Conservation (phyloP, 2,329 filamentous ascomycete genomes). For the Periconia sp. region DNA sequence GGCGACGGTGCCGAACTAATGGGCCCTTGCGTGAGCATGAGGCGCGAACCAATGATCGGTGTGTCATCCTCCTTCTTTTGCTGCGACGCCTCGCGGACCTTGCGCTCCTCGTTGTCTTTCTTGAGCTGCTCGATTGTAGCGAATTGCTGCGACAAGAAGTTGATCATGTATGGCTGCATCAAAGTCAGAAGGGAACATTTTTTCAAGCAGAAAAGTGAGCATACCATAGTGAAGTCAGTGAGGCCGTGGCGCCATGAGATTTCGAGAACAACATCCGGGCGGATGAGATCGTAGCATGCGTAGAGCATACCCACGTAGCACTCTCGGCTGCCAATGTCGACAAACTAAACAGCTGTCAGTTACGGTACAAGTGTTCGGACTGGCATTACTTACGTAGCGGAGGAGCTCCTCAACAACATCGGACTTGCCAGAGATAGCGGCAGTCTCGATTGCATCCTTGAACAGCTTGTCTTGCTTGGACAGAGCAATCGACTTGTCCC, state of each 20-base stretch:
- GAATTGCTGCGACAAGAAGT: slow-evolving; percentile 89
- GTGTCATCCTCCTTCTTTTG: slow-evolving; percentile 91
- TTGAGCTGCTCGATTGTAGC: slow-evolving; percentile 81
- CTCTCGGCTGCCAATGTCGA: slow-evolving; percentile 97
- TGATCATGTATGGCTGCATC: slow-evolving; percentile 88
- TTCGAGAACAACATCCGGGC: slow-evolving; percentile 89
- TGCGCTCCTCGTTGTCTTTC: slow-evolving; percentile 95
- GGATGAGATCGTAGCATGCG: slow-evolving; percentile 95
- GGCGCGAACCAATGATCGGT: slow-evolving; percentile 84
- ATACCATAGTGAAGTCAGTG: slow-evolving; percentile 88
- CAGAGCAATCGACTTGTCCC: slow-evolving; percentile 97
- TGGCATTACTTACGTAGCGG: slow-evolving; percentile 78
- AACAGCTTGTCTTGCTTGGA: slow-evolving; percentile 99
- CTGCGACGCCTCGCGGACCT: slow-evolving; percentile 68
- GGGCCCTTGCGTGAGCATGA: slow-evolving; percentile 96
- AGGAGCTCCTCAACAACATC: slow-evolving; percentile 95
- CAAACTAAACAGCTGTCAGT: slow-evolving; percentile 68
- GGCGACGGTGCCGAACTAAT: slow-evolving; percentile 60
- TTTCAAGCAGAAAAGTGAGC: slow-evolving; percentile 6
- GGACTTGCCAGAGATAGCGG: slow-evolving; percentile 84
- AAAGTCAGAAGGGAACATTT: slow-evolving; percentile 11
- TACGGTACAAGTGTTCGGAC: slow-evolving; percentile 4
- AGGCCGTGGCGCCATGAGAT: slow-evolving; percentile 96
- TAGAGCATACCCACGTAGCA: slow-evolving; percentile 99
- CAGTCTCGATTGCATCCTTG: slow-evolving; percentile 98